Conservation (phyloP, 208 protist species). For the Leishmania arabica region DNA sequence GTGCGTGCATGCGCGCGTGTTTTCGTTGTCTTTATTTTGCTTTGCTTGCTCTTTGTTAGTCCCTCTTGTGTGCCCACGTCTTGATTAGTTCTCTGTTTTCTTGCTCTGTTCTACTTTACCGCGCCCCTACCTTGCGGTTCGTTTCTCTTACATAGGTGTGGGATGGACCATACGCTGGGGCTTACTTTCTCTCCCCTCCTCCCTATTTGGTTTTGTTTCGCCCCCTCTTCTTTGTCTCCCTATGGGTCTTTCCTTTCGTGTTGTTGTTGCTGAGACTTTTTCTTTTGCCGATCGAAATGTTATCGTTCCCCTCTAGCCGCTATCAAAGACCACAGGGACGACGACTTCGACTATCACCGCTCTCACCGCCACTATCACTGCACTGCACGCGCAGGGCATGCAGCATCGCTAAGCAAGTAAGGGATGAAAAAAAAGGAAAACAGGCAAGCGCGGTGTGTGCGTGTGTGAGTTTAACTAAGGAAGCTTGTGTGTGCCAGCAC, state of each 20-base stretch:
- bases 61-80: background rate
- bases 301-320: background rate
- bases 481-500: background rate
- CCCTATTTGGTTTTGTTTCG: background rate
- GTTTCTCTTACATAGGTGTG: background rate
- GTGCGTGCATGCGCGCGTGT: too few relatives aligned
- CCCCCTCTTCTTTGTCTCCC: background rate
- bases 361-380: background rate
- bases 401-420: background rate
- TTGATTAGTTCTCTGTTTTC: background rate
- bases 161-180: background rate
- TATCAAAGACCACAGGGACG: background rate
- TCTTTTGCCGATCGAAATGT: background rate
- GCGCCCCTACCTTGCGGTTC: background rate
- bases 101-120: background rate
- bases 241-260: background rate
- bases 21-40: background rate
- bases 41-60: background rate
- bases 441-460: background rate
- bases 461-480: background rate
- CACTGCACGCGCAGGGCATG: background rate
- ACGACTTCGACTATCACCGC: background rate
- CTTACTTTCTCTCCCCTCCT: background rate
- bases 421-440: background rate
- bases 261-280: too few relatives aligned